Conservation (phyloP, 345 rosid species). For the Mangifera indica region DNA sequence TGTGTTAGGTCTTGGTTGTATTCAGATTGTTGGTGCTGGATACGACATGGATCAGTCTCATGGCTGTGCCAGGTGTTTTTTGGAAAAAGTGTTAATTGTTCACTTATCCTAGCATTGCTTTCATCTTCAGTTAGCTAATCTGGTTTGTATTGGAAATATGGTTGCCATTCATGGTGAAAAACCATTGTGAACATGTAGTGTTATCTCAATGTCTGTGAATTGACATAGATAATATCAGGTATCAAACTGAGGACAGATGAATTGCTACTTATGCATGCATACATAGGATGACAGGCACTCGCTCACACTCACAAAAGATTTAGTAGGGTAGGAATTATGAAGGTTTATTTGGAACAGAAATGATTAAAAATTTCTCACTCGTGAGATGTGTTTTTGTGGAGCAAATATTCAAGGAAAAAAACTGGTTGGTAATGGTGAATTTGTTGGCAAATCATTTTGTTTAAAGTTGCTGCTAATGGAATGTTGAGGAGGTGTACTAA, state of each 20-base stretch:
- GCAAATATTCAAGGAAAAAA: no score
- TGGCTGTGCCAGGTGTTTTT: background rate
- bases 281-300: background rate
- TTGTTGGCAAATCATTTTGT: no score
- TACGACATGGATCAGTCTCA: background rate
- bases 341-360: no score
- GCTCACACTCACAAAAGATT: background rate
- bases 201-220: background rate
- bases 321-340: background rate
- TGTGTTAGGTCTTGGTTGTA: background rate
- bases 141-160: background rate
- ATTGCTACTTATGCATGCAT: background rate
- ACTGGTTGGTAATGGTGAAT: no score
- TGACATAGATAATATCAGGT: background rate
- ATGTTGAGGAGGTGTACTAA: no score
- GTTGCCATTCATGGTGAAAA: background rate
- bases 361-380: background rate
- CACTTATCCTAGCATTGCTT: background rate
- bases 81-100: background rate
- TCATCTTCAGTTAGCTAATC: background rate
- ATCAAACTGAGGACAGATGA: background rate
- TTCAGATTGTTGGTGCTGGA: background rate
- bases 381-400: no score
- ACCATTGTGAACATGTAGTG: background rate
- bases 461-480: no score